phyloP scores from a whole-genome alignment of 208 protist species.

The Leishmania guyanensis region DNA sequence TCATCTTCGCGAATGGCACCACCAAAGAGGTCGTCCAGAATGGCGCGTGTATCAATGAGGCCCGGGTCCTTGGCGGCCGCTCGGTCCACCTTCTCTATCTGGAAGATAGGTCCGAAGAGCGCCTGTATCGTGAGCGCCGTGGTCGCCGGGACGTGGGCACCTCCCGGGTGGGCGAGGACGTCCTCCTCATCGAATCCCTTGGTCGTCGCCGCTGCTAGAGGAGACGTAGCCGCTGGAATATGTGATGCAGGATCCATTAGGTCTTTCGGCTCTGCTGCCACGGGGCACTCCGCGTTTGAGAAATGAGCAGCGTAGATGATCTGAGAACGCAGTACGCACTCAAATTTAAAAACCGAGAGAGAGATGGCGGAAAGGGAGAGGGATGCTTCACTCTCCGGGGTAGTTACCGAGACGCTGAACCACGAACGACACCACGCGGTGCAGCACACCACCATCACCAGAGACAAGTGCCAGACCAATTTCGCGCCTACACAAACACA shows the following conservation, averaged over 20 bases:
- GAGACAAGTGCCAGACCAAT: not conserved
- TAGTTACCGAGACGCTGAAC: not conserved
- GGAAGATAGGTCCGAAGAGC: constrained; percentile 72
- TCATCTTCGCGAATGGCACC: constrained; percentile 46
- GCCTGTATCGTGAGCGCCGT: constrained; percentile 38
- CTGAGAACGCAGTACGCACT: too few species aligned
- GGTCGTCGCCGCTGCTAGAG: constrained; percentile 3
- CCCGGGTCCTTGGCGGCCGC: constrained; percentile 44
- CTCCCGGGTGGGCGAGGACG: constrained; percentile 1
- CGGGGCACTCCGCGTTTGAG: not conserved
- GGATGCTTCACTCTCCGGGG: not conserved
- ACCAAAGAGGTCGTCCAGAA: constrained; percentile 65
- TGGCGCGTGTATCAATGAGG: constrained; percentile 62
- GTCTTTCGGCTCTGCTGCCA: not conserved
- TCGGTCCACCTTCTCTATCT: constrained; percentile 24
- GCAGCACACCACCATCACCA: not conserved
- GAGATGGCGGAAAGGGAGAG: not conserved
- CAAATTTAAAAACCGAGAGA: not conserved
- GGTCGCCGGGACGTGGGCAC: not conserved
- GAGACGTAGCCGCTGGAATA: not conserved
- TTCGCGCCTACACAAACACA: not conserved
- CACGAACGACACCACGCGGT: not conserved
- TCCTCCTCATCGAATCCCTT: constrained; percentile 27
- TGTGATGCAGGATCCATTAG: not conserved
- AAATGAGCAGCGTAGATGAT: not conserved